Evolutionary conservation across 2,329 filamentous ascomycete genomes (phyloP).

Genomic region (Didymella lethalis): DNA sequence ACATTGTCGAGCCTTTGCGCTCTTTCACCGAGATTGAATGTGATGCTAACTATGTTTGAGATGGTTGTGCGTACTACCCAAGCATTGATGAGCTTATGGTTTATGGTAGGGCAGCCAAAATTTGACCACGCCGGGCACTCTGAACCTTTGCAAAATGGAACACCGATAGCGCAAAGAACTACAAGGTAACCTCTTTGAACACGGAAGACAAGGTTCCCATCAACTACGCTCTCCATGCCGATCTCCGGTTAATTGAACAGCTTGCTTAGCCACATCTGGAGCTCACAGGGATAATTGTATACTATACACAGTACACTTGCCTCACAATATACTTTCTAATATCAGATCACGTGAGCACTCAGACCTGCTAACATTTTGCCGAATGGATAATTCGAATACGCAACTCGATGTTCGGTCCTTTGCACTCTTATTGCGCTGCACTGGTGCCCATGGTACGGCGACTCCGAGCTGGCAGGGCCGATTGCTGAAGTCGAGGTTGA

Average conservation of each 20-base stretch:
- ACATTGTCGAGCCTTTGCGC: background rate
- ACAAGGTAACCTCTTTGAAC: background rate
- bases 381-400: background rate
- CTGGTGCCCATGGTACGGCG: slow-evolving; percentile 6
- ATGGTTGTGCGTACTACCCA: background rate
- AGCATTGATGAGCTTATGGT: background rate
- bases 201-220: background rate
- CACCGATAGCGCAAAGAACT: background rate
- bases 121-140: no score
- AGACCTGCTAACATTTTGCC: background rate
- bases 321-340: no score
- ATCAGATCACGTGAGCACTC: background rate
- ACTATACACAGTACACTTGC: no score
- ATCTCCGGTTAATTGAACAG: background rate
- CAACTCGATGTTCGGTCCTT: background rate
- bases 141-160: background rate
- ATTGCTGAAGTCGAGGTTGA: background rate
- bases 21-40: background rate
- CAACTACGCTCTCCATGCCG: background rate
- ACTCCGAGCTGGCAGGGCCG: background rate
- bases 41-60: no score
- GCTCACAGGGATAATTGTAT: no score
- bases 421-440: background rate
- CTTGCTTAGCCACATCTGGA: background rate
- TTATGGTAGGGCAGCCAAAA: background rate